Evolutionary conservation across 257 asterid genomes (phyloP).

Genomic region (Solanum pimpinellifolium): DNA sequence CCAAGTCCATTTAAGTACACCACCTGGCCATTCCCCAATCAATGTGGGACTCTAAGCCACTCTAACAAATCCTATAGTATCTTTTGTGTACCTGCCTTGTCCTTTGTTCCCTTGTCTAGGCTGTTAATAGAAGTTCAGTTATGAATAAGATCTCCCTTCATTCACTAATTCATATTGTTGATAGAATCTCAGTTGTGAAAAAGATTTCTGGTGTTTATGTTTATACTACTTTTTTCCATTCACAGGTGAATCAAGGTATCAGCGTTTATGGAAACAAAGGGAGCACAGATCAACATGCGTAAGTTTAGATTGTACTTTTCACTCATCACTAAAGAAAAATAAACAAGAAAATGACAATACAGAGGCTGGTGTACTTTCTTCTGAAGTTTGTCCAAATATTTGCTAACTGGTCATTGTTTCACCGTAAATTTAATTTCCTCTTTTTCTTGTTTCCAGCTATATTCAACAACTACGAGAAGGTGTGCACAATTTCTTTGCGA

Average conservation of each 20-base stretch:
- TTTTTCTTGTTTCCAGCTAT: constrained; percentile 38
- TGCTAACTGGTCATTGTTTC: neutral
- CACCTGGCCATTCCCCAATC: neutral
- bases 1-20: neutral
- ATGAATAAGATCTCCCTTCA: neutral
- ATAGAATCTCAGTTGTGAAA: neutral
- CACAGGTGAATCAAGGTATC: constrained; percentile 91
- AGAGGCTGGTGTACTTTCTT: neutral
- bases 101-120: neutral
- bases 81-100: neutral
- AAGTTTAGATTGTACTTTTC: constrained; percentile 11
- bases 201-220: neutral
- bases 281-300: constrained; percentile 99
- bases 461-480: constrained; percentile 99
- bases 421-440: neutral
- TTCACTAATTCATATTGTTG: neutral
- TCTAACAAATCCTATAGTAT: neutral
- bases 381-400: neutral
- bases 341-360: neutral
- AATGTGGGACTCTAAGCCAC: neutral
- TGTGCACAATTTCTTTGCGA: constrained; percentile 86
- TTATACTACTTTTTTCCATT: neutral
- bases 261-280: constrained; percentile 98
- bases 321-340: neutral
- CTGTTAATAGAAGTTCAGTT: neutral